Evolutionary conservation across 345 rosid species (phyloP), one percentile per base, ranked within the genome.

Genomic region (Populus ilicifolia): DNA sequence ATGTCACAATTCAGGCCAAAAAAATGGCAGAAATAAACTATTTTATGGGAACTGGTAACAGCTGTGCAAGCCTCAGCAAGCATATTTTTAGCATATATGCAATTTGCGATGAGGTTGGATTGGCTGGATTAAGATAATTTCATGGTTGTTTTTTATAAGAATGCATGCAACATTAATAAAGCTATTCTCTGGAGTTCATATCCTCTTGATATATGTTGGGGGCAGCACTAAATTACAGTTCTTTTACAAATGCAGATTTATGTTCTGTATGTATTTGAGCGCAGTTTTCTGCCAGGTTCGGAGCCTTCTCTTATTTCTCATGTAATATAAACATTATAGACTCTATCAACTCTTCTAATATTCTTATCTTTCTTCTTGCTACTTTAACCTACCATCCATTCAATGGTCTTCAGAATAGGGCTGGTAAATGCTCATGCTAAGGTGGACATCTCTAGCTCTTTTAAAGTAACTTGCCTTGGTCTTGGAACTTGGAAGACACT

Each of bases 201-300:
- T 7, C 9, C 39, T 63, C 41, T 5, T n/a, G 2, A 5, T 61
- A 8, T 6, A 6, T 12, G 8, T 8, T 17, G 35, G 38, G 8
- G 64, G 33, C 23, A 44, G 16, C 30, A 36, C 56, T 38, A 36
- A 13, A 75, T 10, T 5, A 5, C 54, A 62, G 44, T 52, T 62
- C 41, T 44, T 70, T 82, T 75, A 8, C 23, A 3, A 56, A 13
- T 82, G 81, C 81, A 82, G 84, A 74, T 63, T 75, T 30, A 18
- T 65, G 8, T 63, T 75, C 41, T 82, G 71, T 69, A 75, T 69
- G 69, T 82, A 74, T 75, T 33, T 78, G 68, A 71, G 84, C 20
- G 18, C 76, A 5, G 23, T 78, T 67, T 35, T 74, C 66, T 82
- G 79, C 79, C 78, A 82, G 84, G 84, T 82, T 30, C 56, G 81